Percentiles rank a stretch among this genome's conserved stretches.
phyloP scores from a whole-genome alignment of 257 asterid species.

The Nicotiana benthamiana region DNA sequence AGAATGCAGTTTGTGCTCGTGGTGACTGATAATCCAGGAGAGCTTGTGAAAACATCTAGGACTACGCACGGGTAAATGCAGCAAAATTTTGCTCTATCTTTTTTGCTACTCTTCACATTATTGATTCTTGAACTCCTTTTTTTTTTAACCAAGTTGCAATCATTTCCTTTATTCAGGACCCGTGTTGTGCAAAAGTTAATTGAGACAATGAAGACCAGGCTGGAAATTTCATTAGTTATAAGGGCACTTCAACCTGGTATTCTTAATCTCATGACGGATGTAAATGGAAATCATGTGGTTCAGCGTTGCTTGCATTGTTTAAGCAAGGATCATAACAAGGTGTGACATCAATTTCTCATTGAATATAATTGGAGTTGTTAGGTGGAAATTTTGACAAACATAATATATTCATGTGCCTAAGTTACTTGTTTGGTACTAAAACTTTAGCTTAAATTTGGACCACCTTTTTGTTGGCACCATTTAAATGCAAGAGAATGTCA shows the following conservation, averaged over 20 bases:
- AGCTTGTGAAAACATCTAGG: conserved; percentile 18
- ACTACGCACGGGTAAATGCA: conserved; percentile 32
- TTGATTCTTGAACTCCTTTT: neutral
- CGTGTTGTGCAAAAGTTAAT: conserved; percentile 39
- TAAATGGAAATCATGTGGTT: conserved; percentile 38
- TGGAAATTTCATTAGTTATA: conserved; percentile 27
- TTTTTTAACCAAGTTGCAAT: neutral
- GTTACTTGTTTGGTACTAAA: neutral
- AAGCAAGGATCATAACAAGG: conserved; percentile 31
- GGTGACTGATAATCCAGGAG: conserved; percentile 26
- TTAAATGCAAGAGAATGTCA: neutral
- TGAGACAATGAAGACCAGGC: conserved; percentile 22
- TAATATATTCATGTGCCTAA: neutral
- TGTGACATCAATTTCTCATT: neutral
- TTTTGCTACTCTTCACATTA: neutral
- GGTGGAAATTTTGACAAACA: neutral
- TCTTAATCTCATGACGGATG: conserved; percentile 31
- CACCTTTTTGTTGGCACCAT: neutral
- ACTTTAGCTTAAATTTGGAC: neutral
- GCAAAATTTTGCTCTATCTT: neutral
- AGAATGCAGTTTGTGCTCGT: conserved; percentile 20
- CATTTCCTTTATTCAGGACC: conserved; percentile 19
- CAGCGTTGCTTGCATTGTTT: conserved; percentile 36
- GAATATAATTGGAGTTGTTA: neutral
- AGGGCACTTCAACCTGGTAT: conserved; percentile 33